phyloP scores from a whole-genome alignment of 1,284 basidiomycete genomes.

The Xanthoconium separans region DNA sequence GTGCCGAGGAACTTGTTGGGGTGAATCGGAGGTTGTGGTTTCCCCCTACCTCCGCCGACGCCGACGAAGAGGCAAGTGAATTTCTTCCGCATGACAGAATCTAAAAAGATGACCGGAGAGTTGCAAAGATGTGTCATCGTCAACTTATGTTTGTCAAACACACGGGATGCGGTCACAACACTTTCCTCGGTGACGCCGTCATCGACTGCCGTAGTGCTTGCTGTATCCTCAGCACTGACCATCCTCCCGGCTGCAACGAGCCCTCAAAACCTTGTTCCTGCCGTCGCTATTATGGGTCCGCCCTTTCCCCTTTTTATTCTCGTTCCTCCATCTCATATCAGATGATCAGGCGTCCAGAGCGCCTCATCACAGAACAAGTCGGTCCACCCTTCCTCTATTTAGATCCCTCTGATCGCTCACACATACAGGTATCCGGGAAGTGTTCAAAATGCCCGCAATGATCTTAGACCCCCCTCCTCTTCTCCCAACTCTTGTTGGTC shows the following conservation, averaged over 20 bases:
- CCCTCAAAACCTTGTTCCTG: constrained; percentile 45
- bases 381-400: constrained; percentile 14
- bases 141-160: constrained; percentile 53
- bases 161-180: constrained; percentile 53
- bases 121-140: constrained; percentile 58
- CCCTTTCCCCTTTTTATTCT: constrained; percentile 3
- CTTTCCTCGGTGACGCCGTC: constrained; percentile 46
- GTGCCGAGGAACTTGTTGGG: background rate
- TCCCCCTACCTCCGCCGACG: constrained; percentile 73
- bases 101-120: background rate
- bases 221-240: constrained; percentile 50
- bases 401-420: constrained; percentile 10
- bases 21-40: background rate
- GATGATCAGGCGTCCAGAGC: constrained; percentile 33
- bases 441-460: constrained; percentile 40
- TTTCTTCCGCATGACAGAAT: constrained; percentile 1
- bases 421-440: constrained; percentile 38
- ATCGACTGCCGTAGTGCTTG: constrained; percentile 50
- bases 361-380: constrained; percentile 36
- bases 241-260: constrained; percentile 46
- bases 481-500: background rate
- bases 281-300: constrained; percentile 57
- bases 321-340: constrained; percentile 11
- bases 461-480: background rate
- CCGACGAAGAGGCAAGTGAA: constrained; percentile 44